Base-by-base conservation (phyloP, 345 rosid species). In the Excoecaria cochinchinensis region DNA sequence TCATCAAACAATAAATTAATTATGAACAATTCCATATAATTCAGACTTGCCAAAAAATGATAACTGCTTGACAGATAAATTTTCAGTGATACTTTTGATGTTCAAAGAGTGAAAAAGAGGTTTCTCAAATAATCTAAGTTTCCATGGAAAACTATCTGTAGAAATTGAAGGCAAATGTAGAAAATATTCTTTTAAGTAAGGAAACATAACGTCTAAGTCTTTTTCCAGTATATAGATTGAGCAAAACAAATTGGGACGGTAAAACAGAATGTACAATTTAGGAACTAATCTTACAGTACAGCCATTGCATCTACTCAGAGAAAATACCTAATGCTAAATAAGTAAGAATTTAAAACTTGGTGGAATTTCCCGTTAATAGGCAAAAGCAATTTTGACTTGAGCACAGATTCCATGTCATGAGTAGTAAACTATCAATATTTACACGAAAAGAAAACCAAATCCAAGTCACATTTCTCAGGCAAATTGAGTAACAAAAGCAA, bases 341-440 rank as follows among this genome's bases (percentile, higher is more conserved):
- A 21, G 5, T 22, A 55, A 55, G 38, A 8, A 17, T 16, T 38
- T 14, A 17, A 60, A 31, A 8, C 46, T 9, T 25, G 6, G 17
- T 16, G 60, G 16, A n/a, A 10, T 31, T 44, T 60, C 14, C 62
- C 57, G 9, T 39, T 47, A 63, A 52, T 31, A 1, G 3, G 19
- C 47, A 36, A 39, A 74, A 63, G 51, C 52, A 40, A 64, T 52
- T 74, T 39, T 21, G 44, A 74, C 62, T 63, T 12, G 24, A 69
- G 58, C 21, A n/a, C 53, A 21, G 19, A 24, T 39, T 73, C 39
- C 6, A n/a, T 62, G 50, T 51, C 7, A 73, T 38, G 39, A 73
- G 36, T 52, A 38, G 50, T 55, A 39, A 39, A 62, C 52, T 39
- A 39, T 10, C 36, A 63, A 25, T 12, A 40, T 21, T 51, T 46